These are phyloP conservation scores for Oemleria cerasiformis DNA, from an alignment of 306 rosid species.

Conservation along the genomic window DNA sequence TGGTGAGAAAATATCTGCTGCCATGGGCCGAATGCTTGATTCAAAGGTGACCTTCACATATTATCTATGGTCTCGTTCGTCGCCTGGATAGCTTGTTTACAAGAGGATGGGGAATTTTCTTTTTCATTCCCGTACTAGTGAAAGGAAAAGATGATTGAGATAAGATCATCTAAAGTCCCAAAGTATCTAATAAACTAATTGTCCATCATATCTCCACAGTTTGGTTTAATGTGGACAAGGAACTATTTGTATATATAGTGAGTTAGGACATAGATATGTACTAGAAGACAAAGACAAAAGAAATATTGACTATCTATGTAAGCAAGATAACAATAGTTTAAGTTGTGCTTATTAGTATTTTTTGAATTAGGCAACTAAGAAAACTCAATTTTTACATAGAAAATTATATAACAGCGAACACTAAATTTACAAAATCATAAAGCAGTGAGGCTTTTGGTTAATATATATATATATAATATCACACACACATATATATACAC, in stretches of 20 bases:
- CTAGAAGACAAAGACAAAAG: not conserved
- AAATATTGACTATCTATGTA: not conserved
- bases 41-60: not conserved
- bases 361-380: no score
- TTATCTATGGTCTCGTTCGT: not conserved
- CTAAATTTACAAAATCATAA: no score
- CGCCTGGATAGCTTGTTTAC: not conserved
- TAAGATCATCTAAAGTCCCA: not conserved
- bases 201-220: not conserved
- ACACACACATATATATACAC: not conserved
- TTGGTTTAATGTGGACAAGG: not conserved
- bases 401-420: no score
- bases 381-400: no score
- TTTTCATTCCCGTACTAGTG: not conserved
- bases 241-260: not conserved
- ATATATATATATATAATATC: no score
- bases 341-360: not conserved
- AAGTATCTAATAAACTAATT: not conserved
- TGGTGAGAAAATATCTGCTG: not conserved
- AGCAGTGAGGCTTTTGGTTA: no score
- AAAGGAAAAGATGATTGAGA: not conserved
- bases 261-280: not conserved
- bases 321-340: not conserved
- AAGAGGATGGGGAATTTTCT: not conserved
- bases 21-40: not conserved